A percentile compares a stretch with the other conserved stretches of the same genome.
Evolutionary conservation across 2,329 filamentous ascomycete species (phyloP).

Genomic region (Claviceps pazoutovae): DNA sequence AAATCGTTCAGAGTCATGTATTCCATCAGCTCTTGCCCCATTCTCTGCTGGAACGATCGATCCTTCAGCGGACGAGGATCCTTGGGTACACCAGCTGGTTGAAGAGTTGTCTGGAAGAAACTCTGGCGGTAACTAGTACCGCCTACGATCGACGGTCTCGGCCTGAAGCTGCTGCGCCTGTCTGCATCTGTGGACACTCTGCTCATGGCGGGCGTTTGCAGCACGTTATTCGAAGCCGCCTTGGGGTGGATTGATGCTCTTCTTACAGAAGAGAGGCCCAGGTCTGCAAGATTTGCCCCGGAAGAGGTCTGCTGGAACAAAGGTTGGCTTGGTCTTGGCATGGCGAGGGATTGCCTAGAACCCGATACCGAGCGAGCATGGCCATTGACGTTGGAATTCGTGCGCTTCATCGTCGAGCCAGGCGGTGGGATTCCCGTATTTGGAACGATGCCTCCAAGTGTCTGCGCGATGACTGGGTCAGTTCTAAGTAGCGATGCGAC

Average conservation of each 20-base stretch:
- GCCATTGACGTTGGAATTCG: slow-evolving; percentile 56
- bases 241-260: slow-evolving; percentile 72
- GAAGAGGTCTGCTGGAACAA: slow-evolving; percentile 77
- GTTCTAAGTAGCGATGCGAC: slow-evolving; percentile 8
- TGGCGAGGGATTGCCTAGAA: slow-evolving; percentile 72
- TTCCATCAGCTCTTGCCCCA: slow-evolving; percentile 81
- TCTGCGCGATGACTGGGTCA: slow-evolving; percentile 35
- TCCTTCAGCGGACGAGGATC: slow-evolving; percentile 83
- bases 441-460: slow-evolving; percentile 69
- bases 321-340: slow-evolving; percentile 71
- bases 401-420: slow-evolving; percentile 85
- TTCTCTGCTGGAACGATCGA: slow-evolving; percentile 61
- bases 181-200: slow-evolving; percentile 39
- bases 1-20: slow-evolving; percentile 91
- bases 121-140: slow-evolving; percentile 63
- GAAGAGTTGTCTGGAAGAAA: slow-evolving; percentile 82
- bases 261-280: slow-evolving; percentile 71
- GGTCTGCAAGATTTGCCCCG: slow-evolving; percentile 63
- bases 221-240: slow-evolving; percentile 19
- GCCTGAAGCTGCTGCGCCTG: slow-evolving; percentile 65
- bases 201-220: slow-evolving; percentile 38
- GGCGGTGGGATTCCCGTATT: slow-evolving; percentile 83
- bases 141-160: slow-evolving; percentile 52
- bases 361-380: slow-evolving; percentile 74
- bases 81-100: slow-evolving; percentile 65